A percentile compares a stretch with the other conserved stretches of the same genome.
These are phyloP conservation scores for Corchorus olitorius DNA, from an alignment of 345 rosid genomes.

Conservation along the genomic window DNA sequence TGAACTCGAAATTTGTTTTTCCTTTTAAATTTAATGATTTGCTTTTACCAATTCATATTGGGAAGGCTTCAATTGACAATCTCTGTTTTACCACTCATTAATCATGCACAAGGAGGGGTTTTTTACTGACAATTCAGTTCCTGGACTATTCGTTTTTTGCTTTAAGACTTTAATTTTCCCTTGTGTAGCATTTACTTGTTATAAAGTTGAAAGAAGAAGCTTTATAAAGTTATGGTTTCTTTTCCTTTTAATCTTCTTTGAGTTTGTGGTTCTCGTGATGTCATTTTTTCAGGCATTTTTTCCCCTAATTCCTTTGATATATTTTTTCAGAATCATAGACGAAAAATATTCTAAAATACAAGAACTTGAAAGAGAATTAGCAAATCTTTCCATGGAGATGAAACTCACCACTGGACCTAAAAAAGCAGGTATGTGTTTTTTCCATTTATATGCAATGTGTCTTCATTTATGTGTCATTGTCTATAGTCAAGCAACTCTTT, in stretches of 20 bases:
- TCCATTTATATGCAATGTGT: not conserved
- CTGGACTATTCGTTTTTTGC: not conserved
- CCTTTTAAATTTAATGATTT: not conserved
- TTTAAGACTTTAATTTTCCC: not conserved
- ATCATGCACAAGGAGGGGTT: not conserved
- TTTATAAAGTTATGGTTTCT: not conserved
- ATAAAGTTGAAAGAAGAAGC: conserved; percentile 4
- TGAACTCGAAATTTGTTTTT: not conserved
- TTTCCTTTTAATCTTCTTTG: not conserved
- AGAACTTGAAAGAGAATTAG: conserved; percentile 83
- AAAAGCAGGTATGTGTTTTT: conserved; percentile 62
- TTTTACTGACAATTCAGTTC: not conserved
- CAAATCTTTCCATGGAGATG: conserved; percentile 80
- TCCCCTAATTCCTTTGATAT: conserved; percentile 9
- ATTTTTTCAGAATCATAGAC: conserved; percentile 64
- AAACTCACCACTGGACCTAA: conserved; percentile 98
- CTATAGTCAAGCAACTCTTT: conserved; percentile 27
- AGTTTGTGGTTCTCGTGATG: not conserved
- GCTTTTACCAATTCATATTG: not conserved
- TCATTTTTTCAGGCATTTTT: not conserved
- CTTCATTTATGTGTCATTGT: conserved; percentile 8
- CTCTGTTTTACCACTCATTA: not conserved
- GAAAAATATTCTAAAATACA: conserved; percentile 85
- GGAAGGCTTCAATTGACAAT: not conserved
- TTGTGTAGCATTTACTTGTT: conserved; percentile 8